These are phyloP conservation scores for Parmales sp. DNA, from an alignment of 108 stramenopile genomes.

Conservation along the genomic window DNA sequence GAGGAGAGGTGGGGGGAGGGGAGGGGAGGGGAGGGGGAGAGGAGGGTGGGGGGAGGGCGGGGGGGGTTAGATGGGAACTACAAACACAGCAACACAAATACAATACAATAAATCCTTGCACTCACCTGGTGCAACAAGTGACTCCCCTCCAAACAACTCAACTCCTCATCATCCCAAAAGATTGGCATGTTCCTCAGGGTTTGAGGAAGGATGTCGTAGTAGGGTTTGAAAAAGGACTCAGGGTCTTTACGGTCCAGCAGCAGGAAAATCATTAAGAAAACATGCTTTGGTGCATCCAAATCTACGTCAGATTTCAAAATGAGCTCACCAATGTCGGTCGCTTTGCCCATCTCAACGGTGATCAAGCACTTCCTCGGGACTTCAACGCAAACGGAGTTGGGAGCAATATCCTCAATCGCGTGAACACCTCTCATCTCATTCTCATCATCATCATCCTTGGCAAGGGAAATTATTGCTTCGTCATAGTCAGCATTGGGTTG, in stretches of 20 bases:
- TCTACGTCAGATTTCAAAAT: constrained; percentile 64
- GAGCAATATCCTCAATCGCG: constrained; percentile 60
- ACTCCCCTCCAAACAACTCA: constrained; percentile 69
- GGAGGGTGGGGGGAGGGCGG: too few species aligned
- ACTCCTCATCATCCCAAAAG: constrained; percentile 83
- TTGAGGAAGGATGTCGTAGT: constrained; percentile 88
- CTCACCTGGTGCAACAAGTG: constrained; percentile 70
- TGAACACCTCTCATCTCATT: constrained; percentile 94
- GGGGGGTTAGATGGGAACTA: too few species aligned
- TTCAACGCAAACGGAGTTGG: constrained; percentile 69
- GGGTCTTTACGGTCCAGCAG: constrained; percentile 79
- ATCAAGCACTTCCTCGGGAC: constrained; percentile 86
- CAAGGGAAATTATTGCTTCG: not conserved
- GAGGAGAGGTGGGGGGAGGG: too few species aligned
- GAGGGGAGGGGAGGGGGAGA: too few species aligned
- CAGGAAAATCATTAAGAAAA: constrained; percentile 92
- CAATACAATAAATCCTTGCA: constrained; percentile 57
- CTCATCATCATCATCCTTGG: constrained; percentile 35
- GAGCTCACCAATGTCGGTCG: constrained; percentile 70
- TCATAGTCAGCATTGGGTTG: not conserved
- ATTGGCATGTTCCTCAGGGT: constrained; percentile 91
- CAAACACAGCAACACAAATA: too few species aligned
- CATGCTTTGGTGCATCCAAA: constrained; percentile 97
- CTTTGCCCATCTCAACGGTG: constrained; percentile 99
- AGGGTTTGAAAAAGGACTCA: constrained; percentile 88